Base-by-base conservation (phyloP, 176 grass and related monocot genomes). In the Avena eriantha region DNA sequence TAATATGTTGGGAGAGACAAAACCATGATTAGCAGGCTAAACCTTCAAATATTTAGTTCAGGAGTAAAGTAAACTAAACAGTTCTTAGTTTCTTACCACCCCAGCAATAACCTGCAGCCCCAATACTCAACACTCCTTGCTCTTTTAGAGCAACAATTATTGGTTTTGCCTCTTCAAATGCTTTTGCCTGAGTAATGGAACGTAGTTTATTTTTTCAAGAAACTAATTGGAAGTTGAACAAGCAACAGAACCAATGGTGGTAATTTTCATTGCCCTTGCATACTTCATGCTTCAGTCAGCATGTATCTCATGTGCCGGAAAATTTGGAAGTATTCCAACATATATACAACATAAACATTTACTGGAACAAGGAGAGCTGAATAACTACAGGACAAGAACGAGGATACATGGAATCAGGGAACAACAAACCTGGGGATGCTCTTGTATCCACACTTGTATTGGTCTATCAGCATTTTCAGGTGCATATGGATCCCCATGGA, bases 61-160 rank as follows among this genome's bases (percentile, higher is more conserved):
- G 14, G 58, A 49, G 4, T 12, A 17, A 48, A 54, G 29, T 11
- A 7, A 82, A 84, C 90, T 85, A 56, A 66, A 45, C n/a, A 41
- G 23, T 16, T 77, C 92, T 29, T 29, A 29, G 29, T 29, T 29
- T 29, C 29, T 87, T 82, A 97, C 95, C 95, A 81, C 95, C 92
- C 95, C 95, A 97, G 82, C 95, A 94, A 91, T 92, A 97, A 8
- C 95, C 95, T 81, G 82, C 89, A 90, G 92, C 90, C 21, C 95
- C 95, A 63, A 97, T 75, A 68, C 67, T 82, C 76, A 45, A 74
- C 36, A 89, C 82, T 55, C 92, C 95, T 89, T 92, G 92, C 34
- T 88, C 86, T 85, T 89, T 97, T 36, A 97, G 56, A 86, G 92
- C 78, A 74, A 84, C 88, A 83, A 91, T 86, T 57, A 92, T 68